Evolutionary conservation across 306 rosid genomes (phyloP).

Genomic region (Oemleria cerasiformis): DNA sequence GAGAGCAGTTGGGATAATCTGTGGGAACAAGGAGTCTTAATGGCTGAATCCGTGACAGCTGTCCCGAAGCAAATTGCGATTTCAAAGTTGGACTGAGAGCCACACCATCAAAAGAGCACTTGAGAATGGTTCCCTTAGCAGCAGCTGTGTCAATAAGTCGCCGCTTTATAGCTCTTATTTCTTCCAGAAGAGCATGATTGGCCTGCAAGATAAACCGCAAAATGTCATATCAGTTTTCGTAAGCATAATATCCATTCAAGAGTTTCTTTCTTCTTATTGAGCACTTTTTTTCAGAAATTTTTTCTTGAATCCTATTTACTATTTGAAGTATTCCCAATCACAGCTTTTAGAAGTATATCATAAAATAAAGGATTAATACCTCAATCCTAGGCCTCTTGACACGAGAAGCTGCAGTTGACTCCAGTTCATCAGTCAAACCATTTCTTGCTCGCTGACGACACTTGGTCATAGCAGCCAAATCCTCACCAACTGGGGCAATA

Average conservation of each 20-base stretch:
- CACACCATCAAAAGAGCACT: slow-evolving; percentile 80
- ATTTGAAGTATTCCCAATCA: background rate
- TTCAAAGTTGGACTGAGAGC: slow-evolving; percentile 83
- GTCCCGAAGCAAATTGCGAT: slow-evolving; percentile 67
- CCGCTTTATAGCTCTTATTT: slow-evolving; percentile 72
- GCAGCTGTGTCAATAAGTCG: slow-evolving; percentile 78
- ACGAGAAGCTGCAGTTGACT: slow-evolving; percentile 65
- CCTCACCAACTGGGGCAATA: slow-evolving; percentile 90
- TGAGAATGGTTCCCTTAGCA: slow-evolving; percentile 74
- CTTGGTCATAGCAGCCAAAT: slow-evolving; percentile 84
- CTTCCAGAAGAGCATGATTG: slow-evolving; percentile 73
- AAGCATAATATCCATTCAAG: background rate
- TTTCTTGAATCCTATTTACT: background rate
- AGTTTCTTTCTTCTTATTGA: background rate
- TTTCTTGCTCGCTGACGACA: slow-evolving; percentile 75
- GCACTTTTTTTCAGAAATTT: too few species aligned
- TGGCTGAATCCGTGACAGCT: slow-evolving; percentile 90
- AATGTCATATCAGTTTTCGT: background rate
- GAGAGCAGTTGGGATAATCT: slow-evolving; percentile 81
- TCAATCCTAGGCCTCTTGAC: slow-evolving; percentile 61
- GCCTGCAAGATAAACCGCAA: slow-evolving; percentile 47
- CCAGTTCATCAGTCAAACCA: slow-evolving; percentile 57
- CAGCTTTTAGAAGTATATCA: slow-evolving; percentile 2
- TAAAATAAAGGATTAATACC: slow-evolving; percentile 42
- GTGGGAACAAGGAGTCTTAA: slow-evolving; percentile 82